Base-by-base conservation (phyloP, 306 rosid species). In the Cercis canadensis region DNA sequence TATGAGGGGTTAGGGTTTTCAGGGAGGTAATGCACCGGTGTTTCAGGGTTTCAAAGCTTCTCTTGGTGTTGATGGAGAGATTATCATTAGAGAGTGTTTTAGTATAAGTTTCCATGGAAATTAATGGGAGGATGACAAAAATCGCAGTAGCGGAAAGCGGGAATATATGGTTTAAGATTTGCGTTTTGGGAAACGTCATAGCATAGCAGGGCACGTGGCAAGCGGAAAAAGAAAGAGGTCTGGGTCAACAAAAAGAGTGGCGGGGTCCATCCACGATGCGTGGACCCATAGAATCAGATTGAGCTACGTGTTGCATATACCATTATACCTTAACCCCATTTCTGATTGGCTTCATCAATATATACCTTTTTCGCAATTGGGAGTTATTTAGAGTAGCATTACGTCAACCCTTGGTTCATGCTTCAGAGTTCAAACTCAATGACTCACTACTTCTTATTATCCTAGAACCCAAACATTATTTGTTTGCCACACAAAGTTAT, bases 1-100 rank as follows among this genome's bases (percentile, higher is more conserved):
- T 74, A n/a, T 76, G 82, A 7, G 86, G 72, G 6, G 81, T 33
- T 36, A 53, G 54, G 54, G 84, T 78, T 75, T 69, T 78, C 40
- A 84, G 39, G 32, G 87, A 72, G 41, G 72, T 21, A 7, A 81
- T 46, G 11, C 41, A 73, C 0, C 57, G 79, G 72, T 67, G 11
- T 49, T 45, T 70, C 8, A 71, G 32, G 36, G 58, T 6, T 63
- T 46, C 37, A n/a, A n/a, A n/a, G n/a, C n/a, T n/a, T n/a, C n/a
- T n/a, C n/a, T n/a, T n/a, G n/a, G n/a, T n/a, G n/a, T n/a, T n/a
- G n/a, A 1, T 62, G 43, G 29, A 24, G 29, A n/a, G n/a, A n/a
- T n/a, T n/a, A n/a, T n/a, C n/a, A n/a, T 24, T 24, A 24, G 29
- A 24, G 29, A 24, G 29, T 24, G 29, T 24, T 1, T 1, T 24